Base-by-base conservation (phyloP, 164 flowering plant species). In the Chimonanthus salicifolius region DNA sequence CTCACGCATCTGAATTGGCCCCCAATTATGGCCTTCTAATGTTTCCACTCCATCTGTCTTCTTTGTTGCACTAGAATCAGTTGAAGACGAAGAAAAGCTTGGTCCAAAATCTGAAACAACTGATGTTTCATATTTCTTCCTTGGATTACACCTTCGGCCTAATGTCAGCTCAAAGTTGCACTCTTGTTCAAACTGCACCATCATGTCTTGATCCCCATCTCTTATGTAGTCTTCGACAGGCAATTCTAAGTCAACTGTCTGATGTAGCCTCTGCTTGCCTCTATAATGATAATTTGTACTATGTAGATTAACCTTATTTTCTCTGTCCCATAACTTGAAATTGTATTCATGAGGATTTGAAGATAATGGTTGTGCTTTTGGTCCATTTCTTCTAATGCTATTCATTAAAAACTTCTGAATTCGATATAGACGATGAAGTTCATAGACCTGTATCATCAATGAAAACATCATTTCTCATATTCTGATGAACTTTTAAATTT, bases 381-480 rank as follows among this genome's bases (percentile, higher is more conserved):
- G 33, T 33, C 33, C 33, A 33, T 33, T 33, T 1, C 68, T 66
- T 33, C 11, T 11, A 72, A 75, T 73, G 67, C 75, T 86, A 46
- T 77, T 84, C 97, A 94, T 90, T 67, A 94, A 71, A 62, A 82
- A 62, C 82, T 89, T 89, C 80, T 94, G 97, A 60, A 82, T 82
- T 76, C 65, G 81, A 71, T 92, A 94, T 5, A 92, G 77, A 6
- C 94, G 90, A 79, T 94, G 98, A 67, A 94, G 97, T 76, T 92
- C 97, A 49, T 73, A 72, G 20, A 94, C 91, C 97, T 94, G 84
- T 72, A 74, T 47, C 43, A 58, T 47, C 33, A 4, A 8, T 33
- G 33, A 1, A 33, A 33, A 33, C 33, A 33, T 1, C 33, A 33
- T 33, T 1, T 33, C 33, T 33, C 33, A 33, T 33, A 33, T 33